Conservation (phyloP, 2,329 filamentous ascomycete genomes). For the Fusarium euwallaceae region DNA sequence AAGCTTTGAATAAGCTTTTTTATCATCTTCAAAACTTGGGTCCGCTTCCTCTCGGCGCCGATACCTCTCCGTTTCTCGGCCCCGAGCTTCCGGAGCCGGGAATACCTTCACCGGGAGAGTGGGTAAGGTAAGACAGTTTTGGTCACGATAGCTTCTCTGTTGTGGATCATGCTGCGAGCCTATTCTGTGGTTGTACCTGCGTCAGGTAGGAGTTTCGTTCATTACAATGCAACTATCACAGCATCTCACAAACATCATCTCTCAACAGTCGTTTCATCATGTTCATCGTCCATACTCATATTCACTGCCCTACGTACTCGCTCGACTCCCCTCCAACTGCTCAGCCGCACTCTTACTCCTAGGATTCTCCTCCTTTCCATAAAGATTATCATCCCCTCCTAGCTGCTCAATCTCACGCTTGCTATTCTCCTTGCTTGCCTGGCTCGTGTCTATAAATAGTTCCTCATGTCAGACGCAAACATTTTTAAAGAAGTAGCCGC, state of each 20-base stretch:
- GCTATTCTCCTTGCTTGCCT: slow-evolving; percentile 60
- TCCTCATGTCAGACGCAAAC: not conserved
- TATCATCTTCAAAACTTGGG: not conserved
- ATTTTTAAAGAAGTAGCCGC: not conserved
- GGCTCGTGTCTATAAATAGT: slow-evolving; percentile 55
- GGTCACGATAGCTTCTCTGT: not conserved
- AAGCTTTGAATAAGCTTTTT: not conserved
- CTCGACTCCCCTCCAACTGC: slow-evolving; percentile 55
- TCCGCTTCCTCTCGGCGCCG: not conserved
- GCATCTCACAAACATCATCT: not conserved
- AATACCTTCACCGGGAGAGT: not conserved
- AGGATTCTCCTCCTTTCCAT: slow-evolving; percentile 57
- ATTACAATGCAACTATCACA: not conserved
- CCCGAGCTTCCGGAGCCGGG: slow-evolving; percentile 35
- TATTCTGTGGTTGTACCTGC: not conserved
- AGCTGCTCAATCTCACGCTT: slow-evolving; percentile 56
- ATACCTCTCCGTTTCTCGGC: slow-evolving; percentile 24
- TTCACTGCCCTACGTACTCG: not conserved
- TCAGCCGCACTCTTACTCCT: slow-evolving; percentile 58
- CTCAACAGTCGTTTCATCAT: not conserved
- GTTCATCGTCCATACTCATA: not conserved
- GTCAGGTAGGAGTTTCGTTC: not conserved
- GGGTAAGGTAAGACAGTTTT: not conserved
- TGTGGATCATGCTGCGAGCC: not conserved
- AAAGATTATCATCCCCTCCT: slow-evolving; percentile 58